A percentile compares a stretch with the other conserved stretches of the same genome.
These are phyloP conservation scores for Symbiodinium natans DNA, from an alignment of 73 alveolate species.

Conservation along the genomic window DNA sequence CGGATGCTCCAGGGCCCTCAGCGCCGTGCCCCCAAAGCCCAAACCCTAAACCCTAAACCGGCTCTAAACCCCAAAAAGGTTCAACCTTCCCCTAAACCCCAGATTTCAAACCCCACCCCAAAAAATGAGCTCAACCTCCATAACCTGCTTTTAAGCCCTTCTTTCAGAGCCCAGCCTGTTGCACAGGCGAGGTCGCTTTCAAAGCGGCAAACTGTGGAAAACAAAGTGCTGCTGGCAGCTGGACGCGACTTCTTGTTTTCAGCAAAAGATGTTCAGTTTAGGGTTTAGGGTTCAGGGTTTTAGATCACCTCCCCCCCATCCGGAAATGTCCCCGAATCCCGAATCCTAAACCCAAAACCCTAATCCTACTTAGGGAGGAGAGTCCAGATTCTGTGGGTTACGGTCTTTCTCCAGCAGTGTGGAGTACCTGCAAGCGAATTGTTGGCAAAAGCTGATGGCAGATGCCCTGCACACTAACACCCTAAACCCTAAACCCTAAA, in stretches of 20 bases:
- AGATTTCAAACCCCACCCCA: too few species aligned
- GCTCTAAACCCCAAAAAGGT: too few species aligned
- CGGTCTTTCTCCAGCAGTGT: not conserved
- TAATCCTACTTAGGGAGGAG: not conserved
- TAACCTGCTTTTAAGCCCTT: not conserved
- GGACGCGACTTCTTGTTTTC: not conserved
- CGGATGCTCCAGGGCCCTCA: too few species aligned
- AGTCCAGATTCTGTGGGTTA: not conserved
- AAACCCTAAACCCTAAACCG: too few species aligned
- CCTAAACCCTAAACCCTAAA: too few species aligned
- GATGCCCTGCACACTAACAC: too few species aligned
- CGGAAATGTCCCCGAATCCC: not conserved
- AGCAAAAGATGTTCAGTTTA: not conserved
- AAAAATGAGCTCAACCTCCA: too few species aligned
- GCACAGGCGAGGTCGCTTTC: slow-evolving; percentile 14
- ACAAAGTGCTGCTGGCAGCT: not conserved
- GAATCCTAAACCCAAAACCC: not conserved
- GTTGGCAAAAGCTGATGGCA: not conserved
- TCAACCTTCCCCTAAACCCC: too few species aligned
- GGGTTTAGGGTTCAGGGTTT: not conserved
- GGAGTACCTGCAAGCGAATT: not conserved
- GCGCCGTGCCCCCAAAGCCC: too few species aligned
- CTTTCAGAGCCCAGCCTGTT: not conserved
- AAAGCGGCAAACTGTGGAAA: not conserved
- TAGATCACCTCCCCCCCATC: too few species aligned